phyloP scores from a whole-genome alignment of 2,329 filamentous ascomycete genomes.

The Alternaria metachromatica region DNA sequence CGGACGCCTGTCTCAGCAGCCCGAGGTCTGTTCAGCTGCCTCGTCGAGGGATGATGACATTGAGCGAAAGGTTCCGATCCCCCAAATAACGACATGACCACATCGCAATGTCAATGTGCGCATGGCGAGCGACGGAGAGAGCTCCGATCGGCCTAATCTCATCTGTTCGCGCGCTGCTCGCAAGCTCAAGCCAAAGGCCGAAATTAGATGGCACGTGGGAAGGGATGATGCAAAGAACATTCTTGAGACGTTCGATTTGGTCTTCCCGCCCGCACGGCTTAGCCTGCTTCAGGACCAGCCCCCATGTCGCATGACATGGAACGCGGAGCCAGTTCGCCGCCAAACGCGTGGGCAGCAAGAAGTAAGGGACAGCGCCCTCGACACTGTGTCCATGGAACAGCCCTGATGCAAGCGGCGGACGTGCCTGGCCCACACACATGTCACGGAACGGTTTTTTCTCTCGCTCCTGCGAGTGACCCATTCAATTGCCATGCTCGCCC shows the following conservation, averaged over 20 bases:
- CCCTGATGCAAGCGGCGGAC: background rate
- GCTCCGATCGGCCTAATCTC: constrained; percentile 10
- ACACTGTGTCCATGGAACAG: constrained; percentile 24
- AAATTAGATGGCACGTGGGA: constrained; percentile 19
- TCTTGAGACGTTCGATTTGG: constrained; percentile 19
- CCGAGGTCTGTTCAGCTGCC: background rate
- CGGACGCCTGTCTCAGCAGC: background rate
- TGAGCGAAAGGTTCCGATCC: background rate
- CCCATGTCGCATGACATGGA: constrained; percentile 4
- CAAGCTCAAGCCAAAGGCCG: constrained; percentile 1
- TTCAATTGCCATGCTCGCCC: background rate
- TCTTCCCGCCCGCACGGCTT: constrained; percentile 4
- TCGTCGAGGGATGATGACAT: background rate
- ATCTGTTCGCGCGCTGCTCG: background rate
- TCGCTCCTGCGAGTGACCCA: background rate
- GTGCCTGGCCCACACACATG: constrained; percentile 19
- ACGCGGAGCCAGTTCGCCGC: background rate
- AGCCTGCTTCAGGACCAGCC: constrained; percentile 19
- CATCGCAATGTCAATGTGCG: background rate
- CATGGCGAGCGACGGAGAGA: background rate
- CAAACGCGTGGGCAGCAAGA: constrained; percentile 13
- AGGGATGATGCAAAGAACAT: background rate
- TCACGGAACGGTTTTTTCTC: constrained; percentile 17
- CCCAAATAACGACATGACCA: background rate
- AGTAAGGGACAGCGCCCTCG: background rate